Evolutionary conservation across 129 eudicot species (phyloP).

Genomic region (Saposhnikovia divaricata): DNA sequence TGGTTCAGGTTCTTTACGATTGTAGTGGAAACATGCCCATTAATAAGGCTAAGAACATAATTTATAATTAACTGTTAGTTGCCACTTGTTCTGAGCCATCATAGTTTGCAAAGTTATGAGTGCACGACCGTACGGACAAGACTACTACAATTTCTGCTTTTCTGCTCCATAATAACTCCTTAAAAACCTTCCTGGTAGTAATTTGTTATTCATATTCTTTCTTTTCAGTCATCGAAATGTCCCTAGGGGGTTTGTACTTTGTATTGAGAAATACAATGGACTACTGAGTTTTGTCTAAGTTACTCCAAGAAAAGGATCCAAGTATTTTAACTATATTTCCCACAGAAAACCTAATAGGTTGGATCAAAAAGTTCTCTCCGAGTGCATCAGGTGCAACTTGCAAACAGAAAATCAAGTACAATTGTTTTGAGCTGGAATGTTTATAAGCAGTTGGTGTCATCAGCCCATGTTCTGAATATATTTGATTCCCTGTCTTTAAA

Average conservation of each 20-base stretch:
- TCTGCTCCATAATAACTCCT: neutral
- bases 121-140: neutral
- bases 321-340: neutral
- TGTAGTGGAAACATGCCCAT: neutral
- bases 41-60: neutral
- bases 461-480: neutral
- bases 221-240: neutral
- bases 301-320: neutral
- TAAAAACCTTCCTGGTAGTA: neutral
- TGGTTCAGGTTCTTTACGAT: neutral
- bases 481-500: neutral
- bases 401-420: neutral
- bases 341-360: neutral
- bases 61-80: neutral
- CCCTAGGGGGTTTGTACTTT: neutral
- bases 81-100: neutral
- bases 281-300: neutral
- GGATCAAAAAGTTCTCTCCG: neutral
- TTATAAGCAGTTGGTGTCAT: neutral
- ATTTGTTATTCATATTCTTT: too few relatives aligned
- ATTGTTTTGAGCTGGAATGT: neutral
- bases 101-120: neutral
- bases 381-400: neutral
- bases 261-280: neutral
- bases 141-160: neutral